phyloP scores from a whole-genome alignment of 331 rosid species.

The Arachis monticola region DNA sequence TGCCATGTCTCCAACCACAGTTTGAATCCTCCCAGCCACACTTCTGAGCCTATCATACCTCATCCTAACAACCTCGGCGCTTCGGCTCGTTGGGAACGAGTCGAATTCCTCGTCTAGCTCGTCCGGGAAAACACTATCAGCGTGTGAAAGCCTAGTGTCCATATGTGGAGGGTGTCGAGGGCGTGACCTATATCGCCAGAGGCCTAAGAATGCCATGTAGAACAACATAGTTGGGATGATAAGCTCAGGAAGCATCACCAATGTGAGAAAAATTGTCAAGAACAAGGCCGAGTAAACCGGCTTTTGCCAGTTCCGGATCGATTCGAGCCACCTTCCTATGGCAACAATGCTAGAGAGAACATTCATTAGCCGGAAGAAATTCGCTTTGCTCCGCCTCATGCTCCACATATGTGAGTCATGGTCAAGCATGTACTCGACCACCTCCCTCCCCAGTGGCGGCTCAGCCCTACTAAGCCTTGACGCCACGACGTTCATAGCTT shows the following conservation, averaged over 20 bases:
- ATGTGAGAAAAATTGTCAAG: conserved; percentile 40
- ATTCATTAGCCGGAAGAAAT: conserved; percentile 30
- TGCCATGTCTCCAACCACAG: conserved; percentile 71
- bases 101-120: conserved; percentile 70
- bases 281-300: conserved; percentile 51
- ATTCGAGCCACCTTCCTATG: conserved; percentile 21
- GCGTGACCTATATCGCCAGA: conserved; percentile 56
- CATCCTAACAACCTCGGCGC: conserved; percentile 55
- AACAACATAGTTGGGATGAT: conserved; percentile 46
- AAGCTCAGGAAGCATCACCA: conserved; percentile 54
- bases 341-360: conserved; percentile 25
- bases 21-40: conserved; percentile 66
- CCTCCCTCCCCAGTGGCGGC: conserved; percentile 59
- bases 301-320: conserved; percentile 36
- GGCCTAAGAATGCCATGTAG: conserved; percentile 52
- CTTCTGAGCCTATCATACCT: conserved; percentile 70
- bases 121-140: conserved; percentile 52
- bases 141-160: conserved; percentile 62
- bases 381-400: conserved; percentile 34
- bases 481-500: conserved; percentile 56
- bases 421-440: conserved; percentile 70
- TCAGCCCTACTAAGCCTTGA: conserved; percentile 58
- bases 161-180: conserved; percentile 68
- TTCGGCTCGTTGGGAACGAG: conserved; percentile 61
- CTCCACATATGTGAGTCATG: conserved; percentile 53